phyloP scores from a whole-genome alignment of 192 early-diverging fungal genomes.

The Linnemannia hyalina region DNA sequence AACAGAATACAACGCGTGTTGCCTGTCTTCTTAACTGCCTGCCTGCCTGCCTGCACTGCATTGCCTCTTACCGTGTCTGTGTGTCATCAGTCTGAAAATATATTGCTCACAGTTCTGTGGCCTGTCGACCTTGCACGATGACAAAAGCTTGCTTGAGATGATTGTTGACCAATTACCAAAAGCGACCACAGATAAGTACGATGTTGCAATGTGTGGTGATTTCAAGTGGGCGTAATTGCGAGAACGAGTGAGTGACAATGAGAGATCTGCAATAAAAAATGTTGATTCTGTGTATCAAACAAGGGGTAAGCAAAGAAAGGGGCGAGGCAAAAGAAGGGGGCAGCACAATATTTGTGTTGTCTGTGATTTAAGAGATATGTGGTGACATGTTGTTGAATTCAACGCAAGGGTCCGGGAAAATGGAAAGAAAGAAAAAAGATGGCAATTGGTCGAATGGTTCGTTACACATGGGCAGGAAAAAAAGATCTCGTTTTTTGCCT shows the following conservation, averaged over 20 bases:
- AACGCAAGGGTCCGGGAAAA: constrained; percentile 2
- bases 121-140: not conserved
- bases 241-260: too few species aligned
- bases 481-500: not conserved
- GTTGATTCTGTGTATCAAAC: not conserved
- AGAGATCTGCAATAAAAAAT: too few species aligned
- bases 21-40: too few species aligned
- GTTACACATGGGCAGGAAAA: not conserved
- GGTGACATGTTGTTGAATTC: not conserved
- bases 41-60: too few species aligned
- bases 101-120: not conserved
- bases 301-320: not conserved
- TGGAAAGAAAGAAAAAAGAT: not conserved
- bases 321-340: not conserved
- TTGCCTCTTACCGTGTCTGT: not conserved
- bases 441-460: not conserved
- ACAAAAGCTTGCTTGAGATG: not conserved
- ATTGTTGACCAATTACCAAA: not conserved
- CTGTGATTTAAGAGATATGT: not conserved
- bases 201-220: too few species aligned
- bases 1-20: too few species aligned
- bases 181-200: too few species aligned
- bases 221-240: too few species aligned
- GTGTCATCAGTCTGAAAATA: not conserved
- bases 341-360: not conserved